Evolutionary conservation across 495 filamentous ascomycete species (phyloP).

Genomic region (Neurospora sp.): DNA sequence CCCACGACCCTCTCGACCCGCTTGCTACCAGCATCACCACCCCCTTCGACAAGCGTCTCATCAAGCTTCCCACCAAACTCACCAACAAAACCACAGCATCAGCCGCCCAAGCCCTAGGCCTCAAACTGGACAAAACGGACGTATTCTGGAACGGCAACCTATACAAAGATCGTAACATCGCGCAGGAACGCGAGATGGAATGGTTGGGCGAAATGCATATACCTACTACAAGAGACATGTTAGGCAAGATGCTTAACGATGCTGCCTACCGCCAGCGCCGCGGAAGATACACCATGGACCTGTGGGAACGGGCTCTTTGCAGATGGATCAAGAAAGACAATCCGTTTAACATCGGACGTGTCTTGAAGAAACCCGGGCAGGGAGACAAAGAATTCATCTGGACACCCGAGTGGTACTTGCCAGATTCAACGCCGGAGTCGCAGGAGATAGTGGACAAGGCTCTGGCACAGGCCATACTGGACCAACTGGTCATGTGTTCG

Average conservation of each 20-base stretch:
- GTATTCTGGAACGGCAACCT: background rate
- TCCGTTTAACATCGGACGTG: background rate
- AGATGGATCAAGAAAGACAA: background rate
- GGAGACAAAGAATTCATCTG: too few species aligned
- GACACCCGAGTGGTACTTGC: background rate
- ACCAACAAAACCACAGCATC: background rate
- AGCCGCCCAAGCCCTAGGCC: background rate
- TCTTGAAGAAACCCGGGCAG: too few species aligned
- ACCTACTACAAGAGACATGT: background rate
- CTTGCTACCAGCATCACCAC: background rate
- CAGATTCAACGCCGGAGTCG: background rate
- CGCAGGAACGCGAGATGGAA: background rate
- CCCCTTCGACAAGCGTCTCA: background rate
- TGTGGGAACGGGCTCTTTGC: background rate
- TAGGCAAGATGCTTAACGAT: background rate
- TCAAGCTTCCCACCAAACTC: background rate
- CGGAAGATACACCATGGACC: background rate
- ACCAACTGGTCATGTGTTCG: background rate
- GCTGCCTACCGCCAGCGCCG: background rate
- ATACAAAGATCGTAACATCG: background rate
- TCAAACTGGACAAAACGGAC: background rate
- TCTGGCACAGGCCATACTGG: background rate
- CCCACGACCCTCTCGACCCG: background rate
- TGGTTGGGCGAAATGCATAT: background rate
- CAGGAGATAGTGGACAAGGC: background rate